Base-by-base conservation (phyloP, 192 early-diverging fungal species). In the Dimargaris cristalligena region DNA sequence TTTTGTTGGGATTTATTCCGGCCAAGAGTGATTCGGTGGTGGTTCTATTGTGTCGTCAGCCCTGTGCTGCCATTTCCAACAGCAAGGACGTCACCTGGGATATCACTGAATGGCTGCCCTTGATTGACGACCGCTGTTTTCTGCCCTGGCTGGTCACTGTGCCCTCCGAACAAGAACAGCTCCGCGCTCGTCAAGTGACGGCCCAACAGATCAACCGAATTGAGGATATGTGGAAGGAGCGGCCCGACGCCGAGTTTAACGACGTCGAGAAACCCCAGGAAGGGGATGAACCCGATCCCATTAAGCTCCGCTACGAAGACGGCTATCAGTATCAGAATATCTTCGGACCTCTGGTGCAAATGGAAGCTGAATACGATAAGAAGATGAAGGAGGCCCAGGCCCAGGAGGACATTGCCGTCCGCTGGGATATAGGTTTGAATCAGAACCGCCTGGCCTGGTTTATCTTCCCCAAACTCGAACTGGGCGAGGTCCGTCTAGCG, bases 21-120 rank as follows among this genome's bases (percentile, higher is more conserved):
- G 96, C 96, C 26, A 99, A 99, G 73, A 84, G 86, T 30, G 92
- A 97, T 65, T 92, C 94, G 3, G 94, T 99, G 10, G 92, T 99
- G 9, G 94, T 99, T 18, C 73, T 99, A 30, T 79, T 99, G 38
- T 99, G 96, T 74, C 78, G 91, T 55, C 87, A 88, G 69, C 84
- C 91, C 25, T 99, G 96, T 63, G 91, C 96, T 0, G 84, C 86
- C n/a, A 78, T 82, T 52, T 80, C 89, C 31, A 80, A 81, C 56
- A 84, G 82, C 59, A 94, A 96, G 69, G 94, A 97, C 63, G 80
- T 88, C 71, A 91, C 83, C 65, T 99, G 96, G 96, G 94, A 99
- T 63, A 79, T 91, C 13, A 78, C 82, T 16, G 92, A 97, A 62
- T 99, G 96, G 96, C 78, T 91, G 66, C 92, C 96, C 16, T 77